Evolutionary conservation across 768 basidiomycete genomes (phyloP).

Genomic region (Mycena capillaripes): DNA sequence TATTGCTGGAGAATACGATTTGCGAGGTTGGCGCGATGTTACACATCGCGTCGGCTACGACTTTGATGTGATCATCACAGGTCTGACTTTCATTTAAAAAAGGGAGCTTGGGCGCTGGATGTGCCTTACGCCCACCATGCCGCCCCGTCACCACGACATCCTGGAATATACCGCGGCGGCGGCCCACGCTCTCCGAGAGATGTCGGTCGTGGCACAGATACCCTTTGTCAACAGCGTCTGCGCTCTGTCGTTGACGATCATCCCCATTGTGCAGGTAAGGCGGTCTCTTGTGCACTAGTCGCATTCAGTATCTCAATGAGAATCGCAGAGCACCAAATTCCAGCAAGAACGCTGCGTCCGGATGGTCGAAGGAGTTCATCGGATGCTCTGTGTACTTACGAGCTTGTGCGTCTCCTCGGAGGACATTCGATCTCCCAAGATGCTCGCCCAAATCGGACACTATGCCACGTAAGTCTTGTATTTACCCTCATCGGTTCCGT

Average conservation of each 20-base stretch:
- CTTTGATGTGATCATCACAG: too few relatives aligned
- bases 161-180: conserved; percentile 2
- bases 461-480: not conserved
- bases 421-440: not conserved
- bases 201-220: not conserved
- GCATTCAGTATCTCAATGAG: not conserved
- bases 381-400: not conserved
- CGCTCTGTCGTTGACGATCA: not conserved
- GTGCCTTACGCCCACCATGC: too few relatives aligned
- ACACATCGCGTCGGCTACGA: too few relatives aligned
- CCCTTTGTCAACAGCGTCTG: conserved; percentile 9
- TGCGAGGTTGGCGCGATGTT: too few relatives aligned
- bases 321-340: too few relatives aligned
- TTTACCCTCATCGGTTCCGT: not conserved
- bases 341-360: not conserved
- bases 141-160: too few relatives aligned
- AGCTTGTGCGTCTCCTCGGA: not conserved
- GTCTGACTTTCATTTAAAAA: too few relatives aligned
- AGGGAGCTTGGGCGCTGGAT: too few relatives aligned
- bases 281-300: not conserved
- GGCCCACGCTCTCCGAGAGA: conserved; percentile 3
- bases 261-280: not conserved
- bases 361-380: conserved; percentile 1
- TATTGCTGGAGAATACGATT: too few relatives aligned
- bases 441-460: not conserved